A percentile compares a stretch with the other conserved stretches of the same genome.
These are phyloP conservation scores for Termitomyces bulborhizus DNA, from an alignment of 768 basidiomycete species.

Conservation along the genomic window DNA sequence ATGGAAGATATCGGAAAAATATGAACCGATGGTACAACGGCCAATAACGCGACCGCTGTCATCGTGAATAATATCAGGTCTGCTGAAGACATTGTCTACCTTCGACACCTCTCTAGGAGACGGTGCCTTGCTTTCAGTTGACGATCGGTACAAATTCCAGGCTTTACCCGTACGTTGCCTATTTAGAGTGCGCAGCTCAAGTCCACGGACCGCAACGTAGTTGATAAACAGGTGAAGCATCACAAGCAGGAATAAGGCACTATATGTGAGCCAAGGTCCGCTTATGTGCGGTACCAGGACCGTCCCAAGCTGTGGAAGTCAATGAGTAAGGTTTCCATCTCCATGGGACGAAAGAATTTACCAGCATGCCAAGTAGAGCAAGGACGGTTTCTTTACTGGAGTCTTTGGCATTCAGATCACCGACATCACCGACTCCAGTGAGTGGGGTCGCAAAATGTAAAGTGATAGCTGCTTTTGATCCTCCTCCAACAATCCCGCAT, in stretches of 20 bases:
- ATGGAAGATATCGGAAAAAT: conserved; percentile 28
- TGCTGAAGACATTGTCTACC: conserved; percentile 39
- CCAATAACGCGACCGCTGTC: conserved; percentile 31
- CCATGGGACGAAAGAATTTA: conserved; percentile 22
- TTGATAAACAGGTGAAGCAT: conserved; percentile 51
- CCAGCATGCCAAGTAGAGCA: conserved; percentile 61
- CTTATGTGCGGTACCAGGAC: conserved; percentile 52
- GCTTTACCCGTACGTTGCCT: conserved; percentile 49
- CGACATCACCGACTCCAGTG: conserved; percentile 51
- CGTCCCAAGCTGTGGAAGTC: conserved; percentile 47
- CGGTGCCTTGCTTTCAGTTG: conserved; percentile 11
- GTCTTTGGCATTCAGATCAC: conserved; percentile 69
- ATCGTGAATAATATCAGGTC: conserved; percentile 33
- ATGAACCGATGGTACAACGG: conserved; percentile 44
- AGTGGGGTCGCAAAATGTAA: conserved; percentile 56
- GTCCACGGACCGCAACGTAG: conserved; percentile 52
- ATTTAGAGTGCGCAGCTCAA: conserved; percentile 53
- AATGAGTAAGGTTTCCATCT: background rate
- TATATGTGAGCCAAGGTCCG: conserved; percentile 41
- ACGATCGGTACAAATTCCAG: conserved; percentile 38
- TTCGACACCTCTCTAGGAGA: conserved; percentile 33
- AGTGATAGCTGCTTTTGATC: conserved; percentile 65
- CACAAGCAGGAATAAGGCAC: conserved; percentile 44
- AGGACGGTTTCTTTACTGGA: conserved; percentile 68
- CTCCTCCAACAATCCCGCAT: conserved; percentile 59